These are phyloP conservation scores for Moesziomyces sp. DNA, from an alignment of 1,284 basidiomycete genomes.

Conservation along the genomic window DNA sequence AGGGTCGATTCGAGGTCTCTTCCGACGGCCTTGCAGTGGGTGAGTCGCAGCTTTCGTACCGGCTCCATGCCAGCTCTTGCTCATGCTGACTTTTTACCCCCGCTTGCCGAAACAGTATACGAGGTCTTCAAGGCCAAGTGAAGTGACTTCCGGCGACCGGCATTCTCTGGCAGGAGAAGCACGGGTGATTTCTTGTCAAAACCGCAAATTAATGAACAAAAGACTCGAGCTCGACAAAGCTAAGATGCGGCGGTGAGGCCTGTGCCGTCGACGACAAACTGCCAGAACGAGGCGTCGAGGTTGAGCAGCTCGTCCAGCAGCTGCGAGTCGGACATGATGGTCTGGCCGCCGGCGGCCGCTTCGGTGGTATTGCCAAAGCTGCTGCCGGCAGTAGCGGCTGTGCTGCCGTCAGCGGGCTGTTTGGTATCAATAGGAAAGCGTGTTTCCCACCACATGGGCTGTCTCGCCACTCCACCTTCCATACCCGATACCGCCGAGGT, in stretches of 20 bases:
- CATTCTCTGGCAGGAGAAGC: no score
- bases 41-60: constrained; percentile 3
- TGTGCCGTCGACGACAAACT: constrained; percentile 28
- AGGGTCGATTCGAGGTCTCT: constrained; percentile 26
- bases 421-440: background rate
- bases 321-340: constrained; percentile 30
- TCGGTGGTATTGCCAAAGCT: background rate
- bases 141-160: background rate
- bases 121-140: constrained; percentile 39
- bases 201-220: no score
- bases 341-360: background rate
- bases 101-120: constrained; percentile 14
- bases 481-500: background rate
- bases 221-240: no score
- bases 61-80: background rate
- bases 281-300: constrained; percentile 35
- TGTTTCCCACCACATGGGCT: constrained; percentile 37
- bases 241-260: background rate
- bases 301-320: constrained; percentile 36
- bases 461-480: background rate
- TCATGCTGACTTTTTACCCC: background rate
- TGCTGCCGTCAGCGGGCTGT: background rate
- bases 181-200: no score
- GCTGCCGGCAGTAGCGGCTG: background rate
- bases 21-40: constrained; percentile 23